These are phyloP conservation scores for Ilyonectria robusta DNA, from an alignment of 2,329 filamentous ascomycete genomes.

Conservation along the genomic window DNA sequence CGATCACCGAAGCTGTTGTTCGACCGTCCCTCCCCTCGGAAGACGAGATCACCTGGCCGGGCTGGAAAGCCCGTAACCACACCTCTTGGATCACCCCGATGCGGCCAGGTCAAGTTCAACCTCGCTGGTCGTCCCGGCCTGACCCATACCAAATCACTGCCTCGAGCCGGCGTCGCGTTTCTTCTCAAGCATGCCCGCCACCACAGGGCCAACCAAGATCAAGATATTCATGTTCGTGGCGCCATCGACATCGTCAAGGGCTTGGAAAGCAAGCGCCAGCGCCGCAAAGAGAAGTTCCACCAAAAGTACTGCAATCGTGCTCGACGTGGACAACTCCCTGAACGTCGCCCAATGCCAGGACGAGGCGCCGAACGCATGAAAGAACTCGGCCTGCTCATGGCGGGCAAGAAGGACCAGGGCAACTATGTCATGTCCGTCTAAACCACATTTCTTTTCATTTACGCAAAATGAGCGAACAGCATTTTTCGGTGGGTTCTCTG, in stretches of 20 bases:
- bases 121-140: conserved; percentile 73
- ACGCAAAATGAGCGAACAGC: conserved; percentile 1
- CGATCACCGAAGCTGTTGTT: conserved; percentile 70
- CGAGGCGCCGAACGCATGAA: conserved; percentile 93
- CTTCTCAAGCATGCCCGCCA: conserved; percentile 63
- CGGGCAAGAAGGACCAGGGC: conserved; percentile 81
- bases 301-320: conserved; percentile 91
- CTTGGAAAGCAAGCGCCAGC: conserved; percentile 92
- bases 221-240: conserved; percentile 82
- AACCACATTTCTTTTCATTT: conserved; percentile 37
- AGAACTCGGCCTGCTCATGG: conserved; percentile 86
- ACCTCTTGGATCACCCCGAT: conserved; percentile 57
- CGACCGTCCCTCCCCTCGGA: conserved; percentile 78
- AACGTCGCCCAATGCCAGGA: conserved; percentile 81
- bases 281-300: conserved; percentile 92
- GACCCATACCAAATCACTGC: conserved; percentile 88
- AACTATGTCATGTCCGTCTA: conserved; percentile 85
- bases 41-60: conserved; percentile 80
- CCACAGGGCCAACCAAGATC: conserved; percentile 49
- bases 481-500: conserved; percentile 21
- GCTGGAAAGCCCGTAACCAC: conserved; percentile 65
- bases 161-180: conserved; percentile 82
- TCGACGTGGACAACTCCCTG: conserved; percentile 74
- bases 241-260: conserved; percentile 98
- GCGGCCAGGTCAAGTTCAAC: conserved; percentile 56